Percentiles rank a stretch among this genome's conserved stretches.
These are phyloP conservation scores for Hanseniaspora clermontiae DNA, from an alignment of 805 yeast species.

Conservation along the genomic window DNA sequence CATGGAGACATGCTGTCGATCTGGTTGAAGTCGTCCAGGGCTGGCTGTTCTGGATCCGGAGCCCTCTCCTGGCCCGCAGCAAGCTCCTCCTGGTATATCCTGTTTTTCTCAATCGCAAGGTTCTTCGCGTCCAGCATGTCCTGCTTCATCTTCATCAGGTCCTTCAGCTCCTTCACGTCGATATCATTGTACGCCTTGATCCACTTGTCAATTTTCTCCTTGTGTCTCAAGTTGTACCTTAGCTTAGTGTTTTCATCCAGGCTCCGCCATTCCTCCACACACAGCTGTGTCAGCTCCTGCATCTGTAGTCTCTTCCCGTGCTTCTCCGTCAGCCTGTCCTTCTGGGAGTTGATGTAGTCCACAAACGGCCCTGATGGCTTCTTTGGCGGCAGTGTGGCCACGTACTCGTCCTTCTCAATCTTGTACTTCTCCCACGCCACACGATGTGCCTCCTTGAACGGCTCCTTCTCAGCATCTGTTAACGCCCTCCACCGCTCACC, in stretches of 20 bases:
- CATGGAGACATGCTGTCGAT: too few relatives aligned
- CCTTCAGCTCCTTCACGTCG: neutral
- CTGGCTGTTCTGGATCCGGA: neutral
- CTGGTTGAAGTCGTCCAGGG: too few relatives aligned
- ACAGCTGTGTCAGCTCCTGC: slow-evolving; percentile 27
- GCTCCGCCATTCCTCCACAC: slow-evolving; percentile 17
- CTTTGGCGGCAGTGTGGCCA: slow-evolving; percentile 29
- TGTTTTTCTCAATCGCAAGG: neutral
- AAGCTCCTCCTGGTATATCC: neutral
- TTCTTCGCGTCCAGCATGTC: neutral
- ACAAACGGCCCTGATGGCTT: slow-evolving; percentile 31
- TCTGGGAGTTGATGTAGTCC: slow-evolving; percentile 27
- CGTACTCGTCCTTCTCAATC: slow-evolving; percentile 27
- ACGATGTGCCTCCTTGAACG: slow-evolving; percentile 50
- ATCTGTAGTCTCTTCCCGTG: slow-evolving; percentile 16
- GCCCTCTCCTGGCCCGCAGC: neutral
- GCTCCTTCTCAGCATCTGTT: slow-evolving; percentile 59
- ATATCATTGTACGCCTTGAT: slow-evolving; percentile 20
- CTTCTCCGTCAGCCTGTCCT: slow-evolving; percentile 25
- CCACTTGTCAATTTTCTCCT: slow-evolving; percentile 30
- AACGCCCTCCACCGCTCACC: slow-evolving; percentile 88
- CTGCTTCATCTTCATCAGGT: neutral
- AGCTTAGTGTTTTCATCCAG: slow-evolving; percentile 1
- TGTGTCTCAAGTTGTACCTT: slow-evolving; percentile 27
- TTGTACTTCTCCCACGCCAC: slow-evolving; percentile 28